Evolutionary conservation across 2,329 filamentous ascomycete species (phyloP).

Genomic region (Calonectria fujianensis): DNA sequence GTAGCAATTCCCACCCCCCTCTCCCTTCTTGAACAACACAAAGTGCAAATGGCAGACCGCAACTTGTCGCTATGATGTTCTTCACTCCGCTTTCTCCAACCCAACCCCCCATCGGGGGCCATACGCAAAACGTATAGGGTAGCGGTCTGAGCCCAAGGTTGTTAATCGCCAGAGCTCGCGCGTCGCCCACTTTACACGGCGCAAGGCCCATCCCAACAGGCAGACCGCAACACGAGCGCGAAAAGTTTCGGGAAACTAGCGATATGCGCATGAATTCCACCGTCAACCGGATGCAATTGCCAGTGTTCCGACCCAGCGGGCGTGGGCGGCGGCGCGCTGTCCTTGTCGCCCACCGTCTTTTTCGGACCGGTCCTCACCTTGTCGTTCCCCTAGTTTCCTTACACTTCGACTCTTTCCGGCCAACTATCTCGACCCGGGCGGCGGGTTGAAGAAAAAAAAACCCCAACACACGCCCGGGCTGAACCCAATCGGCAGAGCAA

Average conservation of each 20-base stretch:
- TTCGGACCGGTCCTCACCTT: not conserved
- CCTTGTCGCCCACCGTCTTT: constrained; percentile 9
- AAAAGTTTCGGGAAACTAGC: constrained; percentile 2
- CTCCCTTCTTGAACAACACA: not conserved
- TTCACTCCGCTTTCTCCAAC: not conserved
- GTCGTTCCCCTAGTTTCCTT: not conserved
- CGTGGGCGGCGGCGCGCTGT: constrained; percentile 1
- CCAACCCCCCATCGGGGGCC: not conserved
- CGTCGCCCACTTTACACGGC: constrained; percentile 15
- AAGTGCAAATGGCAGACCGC: constrained; percentile 9
- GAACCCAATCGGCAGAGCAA: constrained; percentile 20
- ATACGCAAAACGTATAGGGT: constrained; percentile 9
- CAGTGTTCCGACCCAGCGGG: not conserved
- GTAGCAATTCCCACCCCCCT: not conserved
- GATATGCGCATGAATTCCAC: constrained; percentile 26
- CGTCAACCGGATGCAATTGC: constrained; percentile 12
- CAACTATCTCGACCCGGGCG: constrained; percentile 1
- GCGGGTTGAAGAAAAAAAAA: not conserved
- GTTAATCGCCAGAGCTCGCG: not conserved
- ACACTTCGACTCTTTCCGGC: constrained; percentile 3
- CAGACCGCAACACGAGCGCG: constrained; percentile 14
- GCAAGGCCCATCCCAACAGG: constrained; percentile 8
- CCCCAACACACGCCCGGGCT: not conserved
- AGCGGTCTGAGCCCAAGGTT: not conserved
- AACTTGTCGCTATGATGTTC: constrained; percentile 18